Base-by-base conservation (phyloP, 2,329 filamentous ascomycete species). In the Malbranchea zuffiana region DNA sequence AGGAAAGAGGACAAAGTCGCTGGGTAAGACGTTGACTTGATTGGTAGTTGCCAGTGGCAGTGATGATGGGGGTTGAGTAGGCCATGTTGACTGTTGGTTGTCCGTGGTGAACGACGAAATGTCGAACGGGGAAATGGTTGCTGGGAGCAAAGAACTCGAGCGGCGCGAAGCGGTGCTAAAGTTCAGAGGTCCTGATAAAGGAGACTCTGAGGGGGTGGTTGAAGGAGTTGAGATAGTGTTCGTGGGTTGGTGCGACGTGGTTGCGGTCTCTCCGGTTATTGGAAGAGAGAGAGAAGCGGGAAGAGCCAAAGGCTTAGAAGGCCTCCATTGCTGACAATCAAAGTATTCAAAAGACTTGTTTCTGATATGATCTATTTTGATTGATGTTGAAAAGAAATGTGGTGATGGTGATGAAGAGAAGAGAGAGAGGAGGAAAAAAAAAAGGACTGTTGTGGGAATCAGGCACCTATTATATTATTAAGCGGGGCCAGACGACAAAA, bases 71-170 rank as follows among this genome's bases (percentile, higher is more conserved):
- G 59, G 59, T 55, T 60, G 52, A 53, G 61, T 54, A 57, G 59
- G 63, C 63, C 63, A 67, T 67, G 52, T 16, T 63, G 62, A 56
- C 60, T 62, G 61, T 47, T 53, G 53, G 50, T 56, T 53, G 65
- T 67, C 62, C 63, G 63, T 66, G 56, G 50, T 64, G 63, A 63
- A 65, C 59, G 63, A 64, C 59, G 54, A 56, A 34, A 57, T 39
- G 61, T 63, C 59, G 60, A 59, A 55, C 54, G 59, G 47, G 42
- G 50, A 39, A 54, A 58, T 55, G 42, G 47, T 56, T 44, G 43
- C 34, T 40, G 43, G 37, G 34, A 42, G 42, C 45, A 49, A 43
- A 49, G 60, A 60, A 62, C 56, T 60, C 52, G 56, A 56, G 61
- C 60, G 57, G 61, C 56, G 52, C 55, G 54, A 52, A 47, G 59